These are phyloP conservation scores for Mortierella sp. DNA, from an alignment of 371 early-diverging fungal genomes.

Conservation along the genomic window DNA sequence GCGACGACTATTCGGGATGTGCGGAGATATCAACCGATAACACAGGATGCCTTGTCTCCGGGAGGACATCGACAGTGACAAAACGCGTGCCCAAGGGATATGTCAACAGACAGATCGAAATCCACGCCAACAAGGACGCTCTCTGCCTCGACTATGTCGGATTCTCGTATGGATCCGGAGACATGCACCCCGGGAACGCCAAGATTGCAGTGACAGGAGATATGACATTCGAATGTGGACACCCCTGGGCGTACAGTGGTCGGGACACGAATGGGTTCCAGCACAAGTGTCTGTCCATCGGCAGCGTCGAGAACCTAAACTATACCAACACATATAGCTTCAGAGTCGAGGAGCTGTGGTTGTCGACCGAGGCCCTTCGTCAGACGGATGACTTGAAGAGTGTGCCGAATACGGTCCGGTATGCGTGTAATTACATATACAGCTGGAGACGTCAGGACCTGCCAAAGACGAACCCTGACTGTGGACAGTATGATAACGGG, in stretches of 20 bases:
- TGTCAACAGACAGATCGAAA: not conserved
- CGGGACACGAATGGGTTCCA: not conserved
- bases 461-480: constrained; percentile 2
- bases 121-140: not conserved
- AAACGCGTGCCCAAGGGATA: not conserved
- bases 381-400: not conserved
- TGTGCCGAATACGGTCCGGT: not conserved
- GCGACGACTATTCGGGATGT: not conserved
- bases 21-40: not conserved
- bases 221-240: constrained; percentile 6
- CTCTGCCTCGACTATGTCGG: constrained; percentile 1
- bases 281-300: constrained; percentile 2
- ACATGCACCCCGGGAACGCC: not conserved
- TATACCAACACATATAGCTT: constrained; percentile 3
- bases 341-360: not conserved
- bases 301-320: not conserved
- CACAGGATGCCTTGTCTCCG: not conserved
- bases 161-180: not conserved
- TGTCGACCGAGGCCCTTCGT: not conserved
- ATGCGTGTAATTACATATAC: not conserved
- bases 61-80: not conserved
- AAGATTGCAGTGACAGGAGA: not conserved
- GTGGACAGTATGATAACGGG: not conserved
- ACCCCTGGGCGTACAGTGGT: constrained; percentile 8
- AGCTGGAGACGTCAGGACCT: constrained; percentile 5